Conservation (phyloP, 805 yeast species). For the Priceomyces carsonii region DNA sequence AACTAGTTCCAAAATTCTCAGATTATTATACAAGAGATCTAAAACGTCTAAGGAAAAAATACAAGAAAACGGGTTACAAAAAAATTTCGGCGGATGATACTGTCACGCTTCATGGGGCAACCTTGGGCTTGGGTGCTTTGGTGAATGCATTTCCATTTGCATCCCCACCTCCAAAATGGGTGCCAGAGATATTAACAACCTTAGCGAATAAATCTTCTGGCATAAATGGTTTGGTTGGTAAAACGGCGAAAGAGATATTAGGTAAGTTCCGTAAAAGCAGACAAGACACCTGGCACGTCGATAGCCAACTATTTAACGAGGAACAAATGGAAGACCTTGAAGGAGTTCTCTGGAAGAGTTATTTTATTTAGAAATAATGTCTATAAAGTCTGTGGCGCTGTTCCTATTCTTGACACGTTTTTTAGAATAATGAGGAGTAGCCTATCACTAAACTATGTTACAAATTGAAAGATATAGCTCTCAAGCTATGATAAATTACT, state of each 20-base stretch:
- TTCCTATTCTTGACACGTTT: no score
- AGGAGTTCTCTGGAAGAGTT: conserved; percentile 91
- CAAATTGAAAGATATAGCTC: neutral
- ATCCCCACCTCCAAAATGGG: conserved; percentile 91
- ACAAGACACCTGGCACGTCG: conserved; percentile 96
- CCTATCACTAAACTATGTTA: neutral
- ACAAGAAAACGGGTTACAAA: conserved; percentile 40
- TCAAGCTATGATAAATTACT: conserved; percentile 28
- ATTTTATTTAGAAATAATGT: conserved; percentile 68
- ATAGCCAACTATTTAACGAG: conserved; percentile 67
- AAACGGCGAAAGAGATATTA: conserved; percentile 76
- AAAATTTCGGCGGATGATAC: conserved; percentile 40
- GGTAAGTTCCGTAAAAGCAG: conserved; percentile 88
- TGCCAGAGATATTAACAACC: conserved; percentile 68
- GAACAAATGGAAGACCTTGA: conserved; percentile 88
- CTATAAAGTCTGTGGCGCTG: conserved; percentile 1
- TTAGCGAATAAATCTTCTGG: conserved; percentile 73
- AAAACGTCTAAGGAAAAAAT: conserved; percentile 42
- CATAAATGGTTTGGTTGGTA: conserved; percentile 76
- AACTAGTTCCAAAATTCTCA: conserved; percentile 41
- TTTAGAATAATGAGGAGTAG: no score
- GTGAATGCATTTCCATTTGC: conserved; percentile 86
- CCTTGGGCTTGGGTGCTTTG: conserved; percentile 84
- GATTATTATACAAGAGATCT: conserved; percentile 25
- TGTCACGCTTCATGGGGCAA: conserved; percentile 73